These are phyloP conservation scores for Gossypium schwendimanii DNA, from an alignment of 441 rosid species.

Conservation along the genomic window DNA sequence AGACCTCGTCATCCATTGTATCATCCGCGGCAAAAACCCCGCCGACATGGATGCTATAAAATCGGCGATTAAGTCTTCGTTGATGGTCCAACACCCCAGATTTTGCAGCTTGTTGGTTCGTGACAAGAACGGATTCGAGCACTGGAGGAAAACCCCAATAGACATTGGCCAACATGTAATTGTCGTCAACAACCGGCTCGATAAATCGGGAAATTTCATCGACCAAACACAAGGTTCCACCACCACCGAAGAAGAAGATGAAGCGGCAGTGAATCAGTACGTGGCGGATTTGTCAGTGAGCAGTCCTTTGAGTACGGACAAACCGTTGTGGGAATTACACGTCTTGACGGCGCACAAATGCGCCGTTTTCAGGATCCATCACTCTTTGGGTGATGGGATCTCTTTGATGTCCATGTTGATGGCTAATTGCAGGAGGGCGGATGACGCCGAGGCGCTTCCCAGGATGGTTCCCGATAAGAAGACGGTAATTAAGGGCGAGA, in stretches of 20 bases:
- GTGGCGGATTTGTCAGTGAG: constrained; percentile 42
- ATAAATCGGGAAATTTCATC: neutral
- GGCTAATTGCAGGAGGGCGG: constrained; percentile 33
- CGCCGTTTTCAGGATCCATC: constrained; percentile 41
- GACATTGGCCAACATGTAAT: constrained; percentile 43
- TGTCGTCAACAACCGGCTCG: constrained; percentile 8
- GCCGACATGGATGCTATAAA: constrained; percentile 22
- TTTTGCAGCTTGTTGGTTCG: constrained; percentile 46
- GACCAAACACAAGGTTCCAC: neutral
- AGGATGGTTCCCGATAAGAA: neutral
- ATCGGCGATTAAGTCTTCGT: constrained; percentile 24
- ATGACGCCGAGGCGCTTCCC: constrained; percentile 34
- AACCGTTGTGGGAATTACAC: constrained; percentile 64
- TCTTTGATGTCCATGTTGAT: constrained; percentile 52
- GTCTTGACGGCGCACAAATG: constrained; percentile 30
- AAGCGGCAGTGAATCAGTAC: constrained; percentile 28
- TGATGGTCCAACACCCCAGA: constrained; percentile 46
- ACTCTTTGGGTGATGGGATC: constrained; percentile 55
- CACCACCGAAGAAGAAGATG: neutral
- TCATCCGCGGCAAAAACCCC: constrained; percentile 25
- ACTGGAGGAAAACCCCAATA: constrained; percentile 39
- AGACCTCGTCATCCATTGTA: constrained; percentile 45
- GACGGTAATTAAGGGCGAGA: neutral
- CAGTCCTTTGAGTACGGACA: constrained; percentile 31
- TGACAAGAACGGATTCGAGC: constrained; percentile 38